phyloP scores from a whole-genome alignment of 768 basidiomycete genomes.

The Rhodotorula taiwanensis region DNA sequence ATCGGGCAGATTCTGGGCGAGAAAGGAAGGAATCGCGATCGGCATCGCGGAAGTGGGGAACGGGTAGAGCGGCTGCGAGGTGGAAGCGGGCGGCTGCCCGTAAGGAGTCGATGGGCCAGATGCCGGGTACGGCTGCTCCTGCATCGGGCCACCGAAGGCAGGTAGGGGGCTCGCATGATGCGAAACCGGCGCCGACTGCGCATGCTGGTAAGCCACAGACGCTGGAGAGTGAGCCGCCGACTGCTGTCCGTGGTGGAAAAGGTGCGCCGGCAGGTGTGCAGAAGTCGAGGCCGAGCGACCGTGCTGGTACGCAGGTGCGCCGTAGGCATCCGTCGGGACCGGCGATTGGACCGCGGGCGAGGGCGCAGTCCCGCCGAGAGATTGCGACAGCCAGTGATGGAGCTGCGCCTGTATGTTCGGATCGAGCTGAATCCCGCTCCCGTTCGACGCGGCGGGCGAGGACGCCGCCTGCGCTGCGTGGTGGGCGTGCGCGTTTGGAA shows the following conservation, averaged over 20 bases:
- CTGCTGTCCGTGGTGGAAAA: not conserved
- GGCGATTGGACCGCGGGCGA: not conserved
- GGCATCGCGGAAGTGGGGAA: not conserved
- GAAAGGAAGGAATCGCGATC: not conserved
- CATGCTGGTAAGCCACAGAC: not conserved
- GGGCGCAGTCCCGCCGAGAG: not conserved
- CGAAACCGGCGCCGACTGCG: not conserved
- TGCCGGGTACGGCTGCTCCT: not conserved
- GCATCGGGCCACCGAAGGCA: not conserved
- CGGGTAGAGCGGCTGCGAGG: not conserved
- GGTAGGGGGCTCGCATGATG: constrained; percentile 2
- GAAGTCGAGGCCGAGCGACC: too few species aligned
- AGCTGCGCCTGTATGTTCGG: constrained; percentile 1
- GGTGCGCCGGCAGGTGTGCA: not conserved
- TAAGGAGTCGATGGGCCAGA: not conserved
- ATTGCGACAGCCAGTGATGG: not conserved
- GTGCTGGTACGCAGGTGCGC: too few species aligned
- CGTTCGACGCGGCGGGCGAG: not conserved
- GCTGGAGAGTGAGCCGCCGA: not conserved
- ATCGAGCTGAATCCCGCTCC: not conserved
- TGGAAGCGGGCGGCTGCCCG: not conserved
- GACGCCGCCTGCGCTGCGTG: not conserved
- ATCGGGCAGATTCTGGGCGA: not conserved
- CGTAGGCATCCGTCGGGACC: not conserved
- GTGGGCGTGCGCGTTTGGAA: not conserved